A percentile compares a stretch with the other conserved stretches of the same genome.
Evolutionary conservation across 1,139 yeast genomes (phyloP).

Genomic region (Diutina mesorugosa): DNA sequence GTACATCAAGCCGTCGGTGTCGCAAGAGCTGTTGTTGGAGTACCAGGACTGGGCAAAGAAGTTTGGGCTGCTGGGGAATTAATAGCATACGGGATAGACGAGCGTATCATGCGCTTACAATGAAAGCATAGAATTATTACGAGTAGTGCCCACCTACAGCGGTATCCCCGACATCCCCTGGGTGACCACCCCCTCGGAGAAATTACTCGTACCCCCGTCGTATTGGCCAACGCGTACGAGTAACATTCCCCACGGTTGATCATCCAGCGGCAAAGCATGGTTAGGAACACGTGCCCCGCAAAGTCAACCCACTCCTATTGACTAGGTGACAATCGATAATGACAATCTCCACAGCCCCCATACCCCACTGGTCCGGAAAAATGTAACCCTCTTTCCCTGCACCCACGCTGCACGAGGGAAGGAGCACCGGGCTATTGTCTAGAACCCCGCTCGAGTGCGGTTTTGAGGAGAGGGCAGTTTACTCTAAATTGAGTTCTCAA

Average conservation of each 20-base stretch:
- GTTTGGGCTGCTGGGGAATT: slow-evolving; percentile 36
- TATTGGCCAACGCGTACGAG: not conserved
- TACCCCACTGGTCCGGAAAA: not conserved
- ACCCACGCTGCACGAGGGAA: not conserved
- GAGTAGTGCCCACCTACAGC: not conserved
- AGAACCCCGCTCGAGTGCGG: not conserved
- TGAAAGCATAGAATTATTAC: not conserved
- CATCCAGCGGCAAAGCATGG: not conserved
- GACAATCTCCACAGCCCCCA: not conserved
- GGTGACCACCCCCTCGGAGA: not conserved
- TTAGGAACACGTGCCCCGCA: not conserved
- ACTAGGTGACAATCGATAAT: too few species aligned
- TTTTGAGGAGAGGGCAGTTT: not conserved
- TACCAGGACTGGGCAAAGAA: slow-evolving; percentile 83
- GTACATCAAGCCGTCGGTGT: slow-evolving; percentile 86
- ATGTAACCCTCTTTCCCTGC: not conserved
- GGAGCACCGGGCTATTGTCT: not conserved
- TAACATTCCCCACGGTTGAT: not conserved
- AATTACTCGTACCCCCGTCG: not conserved
- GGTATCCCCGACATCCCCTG: too few species aligned
- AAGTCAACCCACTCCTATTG: too few species aligned
- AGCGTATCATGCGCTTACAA: not conserved
- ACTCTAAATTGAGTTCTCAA: not conserved
- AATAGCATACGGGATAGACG: not conserved
- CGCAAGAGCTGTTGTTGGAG: slow-evolving; percentile 63